Percentiles rank a stretch among this genome's conserved stretches.
Conservation (phyloP, 306 rosid genomes). For the Casuarina glauca region DNA sequence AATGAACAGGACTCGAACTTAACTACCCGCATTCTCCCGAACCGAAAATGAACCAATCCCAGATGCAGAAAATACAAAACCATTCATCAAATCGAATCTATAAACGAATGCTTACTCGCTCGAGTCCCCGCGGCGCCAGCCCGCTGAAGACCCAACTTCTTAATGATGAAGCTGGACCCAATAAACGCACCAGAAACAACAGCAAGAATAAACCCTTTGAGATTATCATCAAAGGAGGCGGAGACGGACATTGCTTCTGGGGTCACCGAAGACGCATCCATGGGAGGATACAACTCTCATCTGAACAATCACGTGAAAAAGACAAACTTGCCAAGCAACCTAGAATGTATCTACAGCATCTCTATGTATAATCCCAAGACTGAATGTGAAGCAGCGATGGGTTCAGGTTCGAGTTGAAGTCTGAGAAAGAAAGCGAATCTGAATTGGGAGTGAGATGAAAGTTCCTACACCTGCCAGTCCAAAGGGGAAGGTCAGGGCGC, state of each 20-base stretch:
- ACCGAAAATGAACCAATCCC: neutral
- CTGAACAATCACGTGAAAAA: neutral
- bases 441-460: neutral
- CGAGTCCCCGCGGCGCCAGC: constrained; percentile 60
- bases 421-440: neutral
- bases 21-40: neutral
- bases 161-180: constrained; percentile 85
- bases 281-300: constrained; percentile 7
- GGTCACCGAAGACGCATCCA: constrained; percentile 9
- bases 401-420: neutral
- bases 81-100: neutral
- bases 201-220: constrained; percentile 73
- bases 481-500: neutral
- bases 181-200: constrained; percentile 75
- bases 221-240: constrained; percentile 32
- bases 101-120: constrained; percentile 43
- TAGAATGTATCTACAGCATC: neutral
- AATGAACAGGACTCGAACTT: neutral
- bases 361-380: too few species aligned
- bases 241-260: constrained; percentile 1
- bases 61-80: neutral
- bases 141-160: constrained; percentile 82
- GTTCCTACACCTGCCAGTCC: neutral
- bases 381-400: neutral
- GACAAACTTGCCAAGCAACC: neutral